Evolutionary conservation across 2,329 filamentous ascomycete genomes (phyloP).

Genomic region (Pseudogymnoascus destructans): DNA sequence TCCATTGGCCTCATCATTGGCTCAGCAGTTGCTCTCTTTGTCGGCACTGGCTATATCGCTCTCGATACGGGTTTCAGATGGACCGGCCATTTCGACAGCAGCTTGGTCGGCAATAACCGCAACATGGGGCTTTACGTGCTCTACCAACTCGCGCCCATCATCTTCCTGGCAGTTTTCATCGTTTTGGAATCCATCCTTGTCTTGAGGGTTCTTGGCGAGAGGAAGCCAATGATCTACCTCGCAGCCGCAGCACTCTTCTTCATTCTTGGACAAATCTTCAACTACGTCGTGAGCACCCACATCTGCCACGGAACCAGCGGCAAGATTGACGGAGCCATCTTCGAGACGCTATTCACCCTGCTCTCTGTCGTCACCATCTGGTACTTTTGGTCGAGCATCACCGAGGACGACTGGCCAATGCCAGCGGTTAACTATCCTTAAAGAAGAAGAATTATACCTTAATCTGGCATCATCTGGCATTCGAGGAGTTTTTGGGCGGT

Average conservation of each 20-base stretch:
- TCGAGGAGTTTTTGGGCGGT: constrained; percentile 2
- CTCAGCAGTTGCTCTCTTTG: constrained; percentile 60
- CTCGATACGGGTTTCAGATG: constrained; percentile 83
- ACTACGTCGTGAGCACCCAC: constrained; percentile 83
- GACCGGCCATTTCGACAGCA: constrained; percentile 64
- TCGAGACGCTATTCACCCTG: constrained; percentile 86
- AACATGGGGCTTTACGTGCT: constrained; percentile 85
- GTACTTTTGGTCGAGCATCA: constrained; percentile 98
- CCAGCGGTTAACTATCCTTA: constrained; percentile 22
- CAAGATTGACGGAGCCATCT: constrained; percentile 85
- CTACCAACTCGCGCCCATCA: constrained; percentile 77
- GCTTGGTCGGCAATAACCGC: constrained; percentile 46
- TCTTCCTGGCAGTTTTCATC: constrained; percentile 84
- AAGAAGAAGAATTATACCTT: constrained; percentile 28
- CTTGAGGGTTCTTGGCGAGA: constrained; percentile 72
- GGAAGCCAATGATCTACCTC: constrained; percentile 85
- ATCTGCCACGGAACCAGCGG: constrained; percentile 74
- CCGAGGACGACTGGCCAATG: constrained; percentile 92
- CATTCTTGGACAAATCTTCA: constrained; percentile 86
- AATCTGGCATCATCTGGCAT: constrained; percentile 19
- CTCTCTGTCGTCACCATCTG: constrained; percentile 72
- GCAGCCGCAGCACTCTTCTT: constrained; percentile 64
- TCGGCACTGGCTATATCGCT: constrained; percentile 90
- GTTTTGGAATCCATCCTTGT: constrained; percentile 75
- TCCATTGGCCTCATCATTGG: constrained; percentile 63